Conservation (phyloP, 2,329 filamentous ascomycete species). For the Alternaria tenuissima region DNA sequence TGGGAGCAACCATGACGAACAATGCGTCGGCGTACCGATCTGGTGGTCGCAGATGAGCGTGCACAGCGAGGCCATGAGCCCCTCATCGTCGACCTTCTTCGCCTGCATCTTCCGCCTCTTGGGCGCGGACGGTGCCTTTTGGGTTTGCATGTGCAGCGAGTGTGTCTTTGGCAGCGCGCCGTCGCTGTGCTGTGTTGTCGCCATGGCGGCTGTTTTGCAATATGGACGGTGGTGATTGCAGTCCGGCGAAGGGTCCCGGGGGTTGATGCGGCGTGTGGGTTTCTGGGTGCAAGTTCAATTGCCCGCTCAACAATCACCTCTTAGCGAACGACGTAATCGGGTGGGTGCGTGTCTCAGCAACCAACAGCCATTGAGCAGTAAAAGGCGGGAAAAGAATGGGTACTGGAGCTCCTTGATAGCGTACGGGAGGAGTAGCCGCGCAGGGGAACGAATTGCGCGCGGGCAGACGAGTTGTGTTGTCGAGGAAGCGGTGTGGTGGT, state of each 20-base stretch:
- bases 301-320: conserved; percentile 1
- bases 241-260: not conserved
- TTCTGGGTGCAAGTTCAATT: not conserved
- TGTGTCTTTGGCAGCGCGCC: conserved; percentile 16
- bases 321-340: conserved; percentile 26
- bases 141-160: conserved; percentile 17
- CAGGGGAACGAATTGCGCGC: conserved; percentile 21
- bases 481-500: conserved; percentile 41
- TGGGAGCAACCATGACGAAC: too few relatives aligned
- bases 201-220: conserved; percentile 25
- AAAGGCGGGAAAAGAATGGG: conserved; percentile 23
- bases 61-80: conserved; percentile 67
- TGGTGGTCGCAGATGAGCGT: conserved; percentile 81
- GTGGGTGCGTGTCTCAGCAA: conserved; percentile 25
- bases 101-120: conserved; percentile 28
- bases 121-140: conserved; percentile 19
- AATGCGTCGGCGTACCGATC: conserved; percentile 68
- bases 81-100: conserved; percentile 68
- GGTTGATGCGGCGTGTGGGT: conserved; percentile 2
- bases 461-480: conserved; percentile 34
- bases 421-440: conserved; percentile 22
- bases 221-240: conserved; percentile 2
- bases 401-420: conserved; percentile 1
- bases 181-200: conserved; percentile 23
- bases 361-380: conserved; percentile 32